Evolutionary conservation across 2,329 filamentous ascomycete genomes (phyloP), one percentile per base, ranked within the genome.

Genomic region (Verticillium alfalfae): DNA sequence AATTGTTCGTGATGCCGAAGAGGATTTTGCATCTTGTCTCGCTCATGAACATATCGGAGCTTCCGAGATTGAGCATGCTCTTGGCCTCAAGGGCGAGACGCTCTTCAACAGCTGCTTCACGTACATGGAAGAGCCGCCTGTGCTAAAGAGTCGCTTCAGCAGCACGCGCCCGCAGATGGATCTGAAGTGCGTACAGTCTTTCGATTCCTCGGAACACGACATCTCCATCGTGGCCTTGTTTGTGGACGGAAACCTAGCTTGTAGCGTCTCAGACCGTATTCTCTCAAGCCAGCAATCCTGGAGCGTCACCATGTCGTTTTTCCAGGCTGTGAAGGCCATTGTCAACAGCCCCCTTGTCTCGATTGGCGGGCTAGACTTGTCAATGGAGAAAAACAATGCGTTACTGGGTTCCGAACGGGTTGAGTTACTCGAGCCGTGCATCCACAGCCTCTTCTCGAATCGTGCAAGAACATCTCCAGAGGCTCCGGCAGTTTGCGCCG

Each of bases 361-460:
- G 4, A 72, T 85, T 58, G 77, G 73, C 6, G 72, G 81, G 22
- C 71, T 82, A 34, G 80, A 85, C 68, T 73, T 84, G 3, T 85
- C 87, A 66, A 85, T 78, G 13, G 79, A 84, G 57, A 75, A 79
- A 9, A 84, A 88, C 65, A 80, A 81, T 64, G 75, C 80, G 5
- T 34, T 59, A 16, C n/a, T 37, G 10, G 45, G 58, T 5, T 54
- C 58, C 9, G 22, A 7, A 4, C 9, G 45, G 10, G 9, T 37
- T 9, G 82, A 85, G 61, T 79, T 87, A 52, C 68, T 81, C 8
- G 78, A 74, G 58, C 76, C 69, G 13, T 67, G 81, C 66, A 68
- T 84, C 0, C 80, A 83, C 65, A 74, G 79, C 9, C 68, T 83
- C 5, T 74, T 84, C 22, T 70, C 76, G 4, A 72, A 72, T 15